Conservation (phyloP, 2,329 filamentous ascomycete species). For the Atkinsonella texensis region DNA sequence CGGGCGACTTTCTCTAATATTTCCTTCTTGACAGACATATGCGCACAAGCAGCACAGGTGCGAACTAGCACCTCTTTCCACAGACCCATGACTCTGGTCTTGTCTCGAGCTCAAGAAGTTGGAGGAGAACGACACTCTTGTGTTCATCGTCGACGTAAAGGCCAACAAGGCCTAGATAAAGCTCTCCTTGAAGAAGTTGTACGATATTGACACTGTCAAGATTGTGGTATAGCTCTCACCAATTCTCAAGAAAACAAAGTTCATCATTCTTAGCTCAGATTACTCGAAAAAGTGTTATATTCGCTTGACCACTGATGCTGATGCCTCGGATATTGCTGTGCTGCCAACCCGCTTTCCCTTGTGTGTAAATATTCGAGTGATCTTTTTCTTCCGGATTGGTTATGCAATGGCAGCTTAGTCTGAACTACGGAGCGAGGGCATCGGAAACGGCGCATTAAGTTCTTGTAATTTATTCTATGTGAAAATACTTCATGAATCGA, state of each 20-base stretch:
- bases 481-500: conserved; percentile 20
- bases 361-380: conserved; percentile 60
- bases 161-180: conserved; percentile 99
- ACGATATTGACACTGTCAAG: conserved; percentile 96
- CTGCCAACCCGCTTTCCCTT: conserved; percentile 95
- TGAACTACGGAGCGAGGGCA: conserved; percentile 24
- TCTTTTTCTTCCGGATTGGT: conserved; percentile 13
- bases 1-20: not conserved
- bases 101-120: conserved; percentile 96
- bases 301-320: conserved; percentile 88
- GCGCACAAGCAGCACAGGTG: conserved; percentile 83
- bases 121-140: conserved; percentile 99
- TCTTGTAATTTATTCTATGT: conserved; percentile 20
- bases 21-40: conserved; percentile 28
- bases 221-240: conserved; percentile 20
- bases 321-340: conserved; percentile 97
- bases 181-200: conserved; percentile 94
- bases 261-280: conserved; percentile 52
- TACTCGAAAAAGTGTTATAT: conserved; percentile 98
- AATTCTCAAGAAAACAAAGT: not conserved
- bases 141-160: conserved; percentile 95
- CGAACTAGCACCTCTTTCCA: conserved; percentile 92
- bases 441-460: conserved; percentile 25
- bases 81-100: conserved; percentile 88
- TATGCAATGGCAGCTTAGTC: conserved; percentile 29